phyloP scores from a whole-genome alignment of 306 rosid species.

The Begonia peltatifolia region DNA sequence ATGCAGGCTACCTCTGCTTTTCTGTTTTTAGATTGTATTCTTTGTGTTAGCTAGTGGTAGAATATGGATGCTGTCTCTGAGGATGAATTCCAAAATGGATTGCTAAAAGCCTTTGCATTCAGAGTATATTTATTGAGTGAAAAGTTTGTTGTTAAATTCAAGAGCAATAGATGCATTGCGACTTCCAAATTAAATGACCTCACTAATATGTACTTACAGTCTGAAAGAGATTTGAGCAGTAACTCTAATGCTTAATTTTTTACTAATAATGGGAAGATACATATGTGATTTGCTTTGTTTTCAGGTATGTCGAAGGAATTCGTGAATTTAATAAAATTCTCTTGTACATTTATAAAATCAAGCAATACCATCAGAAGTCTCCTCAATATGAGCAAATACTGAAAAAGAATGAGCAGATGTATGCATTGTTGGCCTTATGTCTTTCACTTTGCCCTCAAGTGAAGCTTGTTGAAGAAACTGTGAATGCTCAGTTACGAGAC shows the following conservation, averaged over 20 bases:
- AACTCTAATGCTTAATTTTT: no score
- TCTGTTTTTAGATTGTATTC: background rate
- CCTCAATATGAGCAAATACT: slow-evolving; percentile 93
- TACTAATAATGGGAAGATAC: background rate
- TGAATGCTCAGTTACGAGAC: slow-evolving; percentile 78
- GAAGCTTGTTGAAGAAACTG: slow-evolving; percentile 82
- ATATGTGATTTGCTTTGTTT: background rate
- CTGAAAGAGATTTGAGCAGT: no score
- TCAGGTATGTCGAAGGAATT: slow-evolving; percentile 86
- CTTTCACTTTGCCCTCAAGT: slow-evolving; percentile 91
- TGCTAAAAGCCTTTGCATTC: no score
- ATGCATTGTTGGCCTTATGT: slow-evolving; percentile 84
- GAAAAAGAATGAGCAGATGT: slow-evolving; percentile 97
- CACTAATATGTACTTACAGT: no score
- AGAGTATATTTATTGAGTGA: no score
- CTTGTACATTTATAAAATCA: slow-evolving; percentile 56
- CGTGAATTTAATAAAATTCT: slow-evolving; percentile 88
- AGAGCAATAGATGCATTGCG: no score
- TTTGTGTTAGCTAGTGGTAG: no score
- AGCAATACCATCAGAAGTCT: slow-evolving; percentile 79
- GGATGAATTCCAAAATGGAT: no score
- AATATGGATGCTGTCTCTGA: no score
- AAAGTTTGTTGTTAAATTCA: no score
- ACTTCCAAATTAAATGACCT: no score
- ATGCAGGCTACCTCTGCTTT: background rate